Conservation (phyloP, 1,284 basidiomycete genomes). For the Austropuccinia psidii region DNA sequence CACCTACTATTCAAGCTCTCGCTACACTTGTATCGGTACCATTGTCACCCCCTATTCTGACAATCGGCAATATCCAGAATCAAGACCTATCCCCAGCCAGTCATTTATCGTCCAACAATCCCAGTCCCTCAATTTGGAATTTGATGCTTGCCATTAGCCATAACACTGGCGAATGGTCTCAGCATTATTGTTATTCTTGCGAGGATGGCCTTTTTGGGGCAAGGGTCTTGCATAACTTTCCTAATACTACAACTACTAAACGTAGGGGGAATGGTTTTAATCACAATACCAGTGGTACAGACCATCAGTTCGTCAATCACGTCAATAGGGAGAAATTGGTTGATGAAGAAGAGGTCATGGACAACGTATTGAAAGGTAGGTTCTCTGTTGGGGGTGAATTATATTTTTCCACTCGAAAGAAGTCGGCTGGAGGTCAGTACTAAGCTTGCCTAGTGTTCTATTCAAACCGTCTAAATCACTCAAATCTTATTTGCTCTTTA, state of each 20-base stretch:
- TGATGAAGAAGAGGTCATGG: conserved; percentile 81
- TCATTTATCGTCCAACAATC: neutral
- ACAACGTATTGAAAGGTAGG: conserved; percentile 69
- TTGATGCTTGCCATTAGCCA: conserved; percentile 82
- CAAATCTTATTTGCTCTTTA: neutral
- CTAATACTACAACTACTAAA: conserved; percentile 50
- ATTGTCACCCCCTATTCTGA: neutral
- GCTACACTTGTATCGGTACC: conserved; percentile 18
- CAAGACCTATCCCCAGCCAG: neutral
- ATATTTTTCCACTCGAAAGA: conserved; percentile 85
- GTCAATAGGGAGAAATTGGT: conserved; percentile 57
- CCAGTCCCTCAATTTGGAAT: conserved; percentile 50
- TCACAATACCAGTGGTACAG: neutral
- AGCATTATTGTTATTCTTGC: conserved; percentile 89
- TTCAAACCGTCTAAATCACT: neutral
- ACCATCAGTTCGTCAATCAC: conserved; percentile 39
- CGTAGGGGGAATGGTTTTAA: neutral
- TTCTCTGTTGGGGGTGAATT: conserved; percentile 87
- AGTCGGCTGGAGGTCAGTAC: conserved; percentile 74
- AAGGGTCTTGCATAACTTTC: conserved; percentile 87
- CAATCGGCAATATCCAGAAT: neutral
- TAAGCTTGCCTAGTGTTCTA: neutral
- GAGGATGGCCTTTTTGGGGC: conserved; percentile 88
- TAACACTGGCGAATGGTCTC: conserved; percentile 83
- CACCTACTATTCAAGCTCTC: conserved; percentile 16